phyloP scores from a whole-genome alignment of 1,139 yeast species.

The Yamadazyma songkhlaensis region DNA sequence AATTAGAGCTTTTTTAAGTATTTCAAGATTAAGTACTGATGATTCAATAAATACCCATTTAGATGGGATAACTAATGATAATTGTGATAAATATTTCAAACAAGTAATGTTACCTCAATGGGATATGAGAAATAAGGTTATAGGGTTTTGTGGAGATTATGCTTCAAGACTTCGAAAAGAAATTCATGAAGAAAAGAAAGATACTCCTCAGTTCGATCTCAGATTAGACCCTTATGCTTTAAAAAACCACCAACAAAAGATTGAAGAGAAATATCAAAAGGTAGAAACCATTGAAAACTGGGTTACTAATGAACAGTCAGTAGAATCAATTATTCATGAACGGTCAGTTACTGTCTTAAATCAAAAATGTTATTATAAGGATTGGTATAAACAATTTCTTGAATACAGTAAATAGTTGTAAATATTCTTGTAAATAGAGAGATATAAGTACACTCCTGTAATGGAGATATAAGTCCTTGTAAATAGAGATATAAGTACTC shows the following conservation, averaged over 20 bases:
- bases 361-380: constrained; percentile 35
- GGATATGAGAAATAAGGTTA: constrained; percentile 28
- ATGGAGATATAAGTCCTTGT: too few relatives aligned
- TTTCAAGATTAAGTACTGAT: constrained; percentile 38
- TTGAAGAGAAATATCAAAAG: constrained; percentile 21
- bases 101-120: constrained; percentile 36
- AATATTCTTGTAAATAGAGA: not conserved
- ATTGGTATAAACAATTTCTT: constrained; percentile 26
- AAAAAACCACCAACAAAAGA: constrained; percentile 20
- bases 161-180: constrained; percentile 22
- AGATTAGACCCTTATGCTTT: constrained; percentile 42
- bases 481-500: too few relatives aligned
- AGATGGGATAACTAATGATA: constrained; percentile 22
- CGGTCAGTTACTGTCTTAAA: constrained; percentile 32
- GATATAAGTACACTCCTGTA: too few relatives aligned
- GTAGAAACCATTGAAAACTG: constrained; percentile 35
- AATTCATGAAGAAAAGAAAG: constrained; percentile 6
- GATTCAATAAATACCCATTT: constrained; percentile 40
- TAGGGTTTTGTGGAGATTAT: constrained; percentile 30
- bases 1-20: constrained; percentile 36
- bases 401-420: not conserved
- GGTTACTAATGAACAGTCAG: constrained; percentile 33
- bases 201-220: constrained; percentile 22
- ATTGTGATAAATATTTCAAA: constrained; percentile 30
- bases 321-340: constrained; percentile 34